Conservation (phyloP, 176 grass and related monocot species). For the Stipa capillata region DNA sequence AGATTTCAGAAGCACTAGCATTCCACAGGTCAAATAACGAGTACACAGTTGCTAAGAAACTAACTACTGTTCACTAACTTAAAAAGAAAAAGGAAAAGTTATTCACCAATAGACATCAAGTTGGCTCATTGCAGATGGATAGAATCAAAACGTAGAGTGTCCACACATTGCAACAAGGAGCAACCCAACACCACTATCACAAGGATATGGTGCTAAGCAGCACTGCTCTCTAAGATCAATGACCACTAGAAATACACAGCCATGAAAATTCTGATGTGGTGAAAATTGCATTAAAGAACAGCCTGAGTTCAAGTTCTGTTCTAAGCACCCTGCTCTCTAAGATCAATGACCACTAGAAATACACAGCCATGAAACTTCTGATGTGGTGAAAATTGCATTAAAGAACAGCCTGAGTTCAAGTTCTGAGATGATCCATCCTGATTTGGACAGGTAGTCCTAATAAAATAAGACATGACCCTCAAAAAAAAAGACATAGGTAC, state of each 20-base stretch:
- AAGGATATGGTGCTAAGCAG: not conserved
- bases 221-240: not conserved
- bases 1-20: not conserved
- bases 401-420: not conserved
- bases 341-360: not conserved
- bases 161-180: not conserved
- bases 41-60: not conserved
- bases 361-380: not conserved
- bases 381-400: not conserved
- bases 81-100: not conserved
- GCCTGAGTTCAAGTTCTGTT: too few relatives aligned
- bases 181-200: not conserved
- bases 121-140: not conserved
- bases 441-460: not conserved
- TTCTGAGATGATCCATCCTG: not conserved
- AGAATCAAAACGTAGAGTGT: not conserved
- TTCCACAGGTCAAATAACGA: not conserved
- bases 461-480: not conserved
- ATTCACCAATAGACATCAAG: not conserved
- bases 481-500: too few relatives aligned
- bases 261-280: not conserved
- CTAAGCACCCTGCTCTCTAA: not conserved
- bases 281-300: too few relatives aligned
- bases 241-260: not conserved
- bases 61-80: not conserved